Evolutionary conservation across 306 rosid species (phyloP).

Genomic region (Cercis canadensis): DNA sequence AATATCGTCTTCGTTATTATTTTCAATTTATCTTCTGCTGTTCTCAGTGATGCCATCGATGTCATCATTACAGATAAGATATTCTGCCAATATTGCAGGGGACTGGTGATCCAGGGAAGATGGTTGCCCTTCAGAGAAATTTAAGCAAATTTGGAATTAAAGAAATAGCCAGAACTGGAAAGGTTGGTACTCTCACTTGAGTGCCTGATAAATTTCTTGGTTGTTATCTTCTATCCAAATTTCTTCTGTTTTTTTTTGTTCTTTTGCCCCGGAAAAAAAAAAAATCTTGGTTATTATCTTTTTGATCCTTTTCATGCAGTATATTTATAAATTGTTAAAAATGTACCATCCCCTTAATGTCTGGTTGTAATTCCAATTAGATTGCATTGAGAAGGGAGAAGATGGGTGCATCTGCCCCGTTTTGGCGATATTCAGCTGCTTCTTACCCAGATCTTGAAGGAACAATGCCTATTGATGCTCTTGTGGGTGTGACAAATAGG

Average conservation of each 20-base stretch:
- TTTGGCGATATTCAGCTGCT: conserved; percentile 90
- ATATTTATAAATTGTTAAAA: conserved; percentile 30
- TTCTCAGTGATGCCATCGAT: conserved; percentile 23
- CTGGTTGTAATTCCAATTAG: conserved; percentile 42
- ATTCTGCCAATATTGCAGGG: conserved; percentile 54
- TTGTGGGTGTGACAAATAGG: conserved; percentile 44
- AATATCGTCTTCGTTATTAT: conserved; percentile 17
- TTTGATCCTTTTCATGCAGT: background rate
- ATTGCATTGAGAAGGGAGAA: conserved; percentile 91
- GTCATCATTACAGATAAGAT: conserved; percentile 14
- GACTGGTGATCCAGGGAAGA: conserved; percentile 92
- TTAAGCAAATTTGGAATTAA: conserved; percentile 78
- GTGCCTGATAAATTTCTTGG: conserved; percentile 23
- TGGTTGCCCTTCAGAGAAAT: conserved; percentile 75
- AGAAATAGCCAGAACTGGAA: conserved; percentile 92
- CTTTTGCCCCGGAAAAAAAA: no score
- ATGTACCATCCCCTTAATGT: conserved; percentile 20
- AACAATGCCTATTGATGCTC: conserved; percentile 54
- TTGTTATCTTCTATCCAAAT: background rate
- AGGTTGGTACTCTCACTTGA: conserved; percentile 54
- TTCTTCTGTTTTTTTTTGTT: no score
- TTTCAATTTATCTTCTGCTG: conserved; percentile 15
- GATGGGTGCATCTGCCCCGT: conserved; percentile 90
- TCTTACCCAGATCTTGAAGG: conserved; percentile 88
- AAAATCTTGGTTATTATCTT: conserved; percentile 3